Evolutionary conservation across 768 basidiomycete genomes (phyloP), one percentile per base, ranked within the genome.

Genomic region (Boletus reticulatus): DNA sequence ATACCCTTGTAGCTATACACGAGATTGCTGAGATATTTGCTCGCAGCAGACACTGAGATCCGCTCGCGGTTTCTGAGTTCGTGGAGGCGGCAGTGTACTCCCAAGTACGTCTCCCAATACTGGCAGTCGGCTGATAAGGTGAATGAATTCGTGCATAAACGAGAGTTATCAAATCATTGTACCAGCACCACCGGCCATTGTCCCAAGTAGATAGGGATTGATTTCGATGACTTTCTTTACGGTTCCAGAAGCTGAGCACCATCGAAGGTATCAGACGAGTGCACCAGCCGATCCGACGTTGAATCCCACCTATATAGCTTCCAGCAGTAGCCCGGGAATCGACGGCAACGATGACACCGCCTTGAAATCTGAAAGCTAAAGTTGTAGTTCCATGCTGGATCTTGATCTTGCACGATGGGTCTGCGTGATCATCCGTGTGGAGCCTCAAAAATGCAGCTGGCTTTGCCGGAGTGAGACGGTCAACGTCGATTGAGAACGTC

Each of bases 181-280:
- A 87, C 94, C 96, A 64, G 97, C 97, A 73, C 96, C 96, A 74
- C 97, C 97, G 59, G 97, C 97, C 96, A 99, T 98, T 2, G 97
- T 99, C 58, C 97, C 97, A n/a, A 99, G 82, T 48, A 99, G 76
- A 77, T 94, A 98, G 41, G 93, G 93, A 76, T 98, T 98, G 75
- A 99, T 99, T 77, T 99, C 97, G 64, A 99, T 98, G 60, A 99
- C 95, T 79, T 98, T 99, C 81, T 96, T 98, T 59, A 99, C 93
- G 16, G 96, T 98, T 51, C 96, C 95, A 19, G 88, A 93, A 0
- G 96, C 96, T 98, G 67, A 2, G 36, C 19, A 38, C 20, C 34
- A 43, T 43, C 17, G 27, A 22, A 20, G 19, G 19, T n/a, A 43
- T 56, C 17, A 43, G 36, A 32, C 31, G 16, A 29, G 44, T 34